Conservation (phyloP, 768 basidiomycete species). For the Pholiota microspora region DNA sequence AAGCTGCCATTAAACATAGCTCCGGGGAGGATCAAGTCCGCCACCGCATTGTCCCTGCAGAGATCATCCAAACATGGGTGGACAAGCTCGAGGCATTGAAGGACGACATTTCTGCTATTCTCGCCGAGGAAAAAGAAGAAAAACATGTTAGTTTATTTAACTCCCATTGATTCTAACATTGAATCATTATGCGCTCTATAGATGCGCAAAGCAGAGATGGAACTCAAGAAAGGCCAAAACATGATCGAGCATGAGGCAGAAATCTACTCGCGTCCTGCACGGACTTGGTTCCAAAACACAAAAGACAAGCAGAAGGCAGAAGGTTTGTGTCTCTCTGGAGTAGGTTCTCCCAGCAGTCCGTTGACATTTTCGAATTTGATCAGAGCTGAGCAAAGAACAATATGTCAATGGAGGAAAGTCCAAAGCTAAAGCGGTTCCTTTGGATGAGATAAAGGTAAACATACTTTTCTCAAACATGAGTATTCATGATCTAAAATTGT, state of each 20-base stretch:
- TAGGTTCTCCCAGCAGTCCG: no score
- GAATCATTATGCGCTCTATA: slow-evolving; percentile 26
- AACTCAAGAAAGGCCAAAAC: slow-evolving; percentile 91
- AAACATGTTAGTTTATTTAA: slow-evolving; percentile 58
- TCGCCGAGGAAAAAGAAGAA: slow-evolving; percentile 94
- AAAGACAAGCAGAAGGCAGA: slow-evolving; percentile 81
- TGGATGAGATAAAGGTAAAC: slow-evolving; percentile 41
- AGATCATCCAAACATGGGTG: slow-evolving; percentile 68
- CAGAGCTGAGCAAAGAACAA: slow-evolving; percentile 75
- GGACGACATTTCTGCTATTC: slow-evolving; percentile 71
- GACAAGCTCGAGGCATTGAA: slow-evolving; percentile 70
- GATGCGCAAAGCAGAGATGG: slow-evolving; percentile 94
- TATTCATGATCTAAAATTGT: neutral
- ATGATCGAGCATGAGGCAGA: slow-evolving; percentile 91
- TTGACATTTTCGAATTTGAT: neutral
- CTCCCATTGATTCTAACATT: slow-evolving; percentile 6
- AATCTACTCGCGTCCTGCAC: slow-evolving; percentile 89
- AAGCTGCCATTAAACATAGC: slow-evolving; percentile 90
- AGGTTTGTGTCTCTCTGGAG: slow-evolving; percentile 44
- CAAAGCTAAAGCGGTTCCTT: slow-evolving; percentile 32
- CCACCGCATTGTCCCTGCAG: slow-evolving; percentile 83
- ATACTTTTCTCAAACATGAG: neutral
- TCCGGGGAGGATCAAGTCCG: slow-evolving; percentile 76
- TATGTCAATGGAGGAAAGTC: slow-evolving; percentile 58
- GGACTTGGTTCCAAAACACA: slow-evolving; percentile 97